Base-by-base conservation (phyloP, 2,329 filamentous ascomycete species). In the Diaporthe nobilis region DNA sequence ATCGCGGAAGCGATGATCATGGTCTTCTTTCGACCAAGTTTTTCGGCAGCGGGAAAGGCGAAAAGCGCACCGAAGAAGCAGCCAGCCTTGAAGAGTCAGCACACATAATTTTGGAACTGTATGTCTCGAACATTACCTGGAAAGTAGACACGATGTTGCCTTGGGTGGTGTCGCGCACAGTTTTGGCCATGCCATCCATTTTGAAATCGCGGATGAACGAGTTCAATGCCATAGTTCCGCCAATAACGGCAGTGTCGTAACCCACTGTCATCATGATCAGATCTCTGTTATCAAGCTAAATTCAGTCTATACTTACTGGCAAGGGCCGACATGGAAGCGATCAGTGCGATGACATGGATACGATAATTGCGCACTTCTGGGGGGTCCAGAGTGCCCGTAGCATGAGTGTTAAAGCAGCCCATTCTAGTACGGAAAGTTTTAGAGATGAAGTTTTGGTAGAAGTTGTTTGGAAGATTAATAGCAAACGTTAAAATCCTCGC, bases 191-290 rank as follows among this genome's bases (percentile, higher is more conserved):
- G 55, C 71, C 74, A 5, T 13, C 60, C 60, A 76, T 53, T 15
- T 79, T 86, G 60, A 84, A 92, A 89, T 81, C 76, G 79, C 88
- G 85, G 81, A 93, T 51, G 72, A 80, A 94, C 9, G 88, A 86
- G 4, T 85, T 81, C 79, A 94, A 85, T 12, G 89, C 90, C 42
- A 94, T 87, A 55, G 94, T 91, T 79, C 92, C 92, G 34, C 92
- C 91, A 76, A 93, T 93, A 74, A 92, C 92, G 78, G 92, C 91
- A 49, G 91, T 92, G 81, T 87, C 85, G 85, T 85, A 86, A 13
- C 92, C 92, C 77, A 94, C 94, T 65, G 92, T 87, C 83, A 87
- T 87, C 15, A 65, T 47, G 39, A 10, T 65, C 60, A 65, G 65
- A 28, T 31, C n/a, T 22, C 25, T 28, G 39, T 37, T 47, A 25